Evolutionary conservation across 2,329 filamentous ascomycete species (phyloP).

Genomic region (Alternaria metachromatica): DNA sequence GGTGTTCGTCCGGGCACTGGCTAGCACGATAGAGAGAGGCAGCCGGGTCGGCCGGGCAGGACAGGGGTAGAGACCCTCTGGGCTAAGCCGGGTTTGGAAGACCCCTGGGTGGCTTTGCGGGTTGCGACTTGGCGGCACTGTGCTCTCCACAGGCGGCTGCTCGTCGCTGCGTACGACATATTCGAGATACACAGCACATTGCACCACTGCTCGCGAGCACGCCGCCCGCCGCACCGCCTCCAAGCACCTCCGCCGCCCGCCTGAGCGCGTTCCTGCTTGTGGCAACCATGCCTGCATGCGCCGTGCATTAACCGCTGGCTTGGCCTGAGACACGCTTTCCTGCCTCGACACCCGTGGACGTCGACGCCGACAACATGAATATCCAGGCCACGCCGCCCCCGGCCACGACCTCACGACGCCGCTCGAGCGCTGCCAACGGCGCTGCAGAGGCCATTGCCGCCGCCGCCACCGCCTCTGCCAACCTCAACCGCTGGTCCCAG

Average conservation of each 20-base stretch:
- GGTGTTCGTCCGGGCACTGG: background rate
- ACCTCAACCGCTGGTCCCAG: slow-evolving; percentile 65
- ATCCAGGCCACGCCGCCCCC: slow-evolving; percentile 38
- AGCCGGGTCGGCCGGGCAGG: background rate
- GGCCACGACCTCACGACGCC: slow-evolving; percentile 33
- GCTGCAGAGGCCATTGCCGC: slow-evolving; percentile 47
- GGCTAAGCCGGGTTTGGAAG: slow-evolving; percentile 2
- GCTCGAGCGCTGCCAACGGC: slow-evolving; percentile 51
- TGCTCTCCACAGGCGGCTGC: background rate
- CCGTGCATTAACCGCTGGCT: slow-evolving; percentile 29
- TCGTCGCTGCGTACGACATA: slow-evolving; percentile 1
- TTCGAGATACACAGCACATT: slow-evolving; percentile 3
- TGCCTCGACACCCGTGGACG: background rate
- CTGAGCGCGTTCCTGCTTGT: slow-evolving; percentile 34
- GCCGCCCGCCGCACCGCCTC: slow-evolving; percentile 2
- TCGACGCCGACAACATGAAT: slow-evolving; percentile 30
- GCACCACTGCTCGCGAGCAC: slow-evolving; percentile 12
- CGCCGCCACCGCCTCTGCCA: slow-evolving; percentile 54
- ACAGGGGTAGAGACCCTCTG: background rate
- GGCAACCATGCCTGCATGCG: slow-evolving; percentile 37
- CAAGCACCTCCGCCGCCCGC: slow-evolving; percentile 4
- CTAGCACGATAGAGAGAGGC: background rate
- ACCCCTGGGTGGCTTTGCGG: slow-evolving; percentile 8
- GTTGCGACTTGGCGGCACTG: slow-evolving; percentile 9
- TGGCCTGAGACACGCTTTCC: slow-evolving; percentile 39